A percentile compares a stretch with the other conserved stretches of the same genome.
Evolutionary conservation across 2,329 filamentous ascomycete genomes (phyloP).

Genomic region (Zasmidium citrigriseum): DNA sequence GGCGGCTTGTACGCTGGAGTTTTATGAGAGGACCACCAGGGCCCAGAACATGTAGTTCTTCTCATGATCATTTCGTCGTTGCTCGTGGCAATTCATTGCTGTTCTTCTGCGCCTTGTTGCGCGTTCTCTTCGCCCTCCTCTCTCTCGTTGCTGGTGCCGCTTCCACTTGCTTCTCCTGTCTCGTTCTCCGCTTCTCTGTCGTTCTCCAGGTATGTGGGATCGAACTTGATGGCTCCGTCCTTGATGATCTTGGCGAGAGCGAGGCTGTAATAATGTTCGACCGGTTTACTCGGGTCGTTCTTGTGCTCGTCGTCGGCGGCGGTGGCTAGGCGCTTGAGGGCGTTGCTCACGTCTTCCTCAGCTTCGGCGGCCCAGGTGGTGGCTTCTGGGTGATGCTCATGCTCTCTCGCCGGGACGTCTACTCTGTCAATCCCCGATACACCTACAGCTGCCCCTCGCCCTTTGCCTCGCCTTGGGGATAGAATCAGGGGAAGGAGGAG

Average conservation of each 20-base stretch:
- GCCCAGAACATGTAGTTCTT: constrained; percentile 30
- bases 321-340: constrained; percentile 33
- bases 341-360: constrained; percentile 30
- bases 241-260: constrained; percentile 29
- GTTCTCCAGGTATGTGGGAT: constrained; percentile 14
- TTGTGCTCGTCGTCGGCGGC: constrained; percentile 35
- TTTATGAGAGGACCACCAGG: constrained; percentile 69
- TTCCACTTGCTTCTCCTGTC: no score
- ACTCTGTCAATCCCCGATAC: constrained; percentile 6
- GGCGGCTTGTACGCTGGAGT: constrained; percentile 87
- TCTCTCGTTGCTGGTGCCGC: not conserved
- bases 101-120: no score
- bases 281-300: constrained; percentile 25
- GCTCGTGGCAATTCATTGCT: not conserved
- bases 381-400: constrained; percentile 25
- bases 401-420: not conserved
- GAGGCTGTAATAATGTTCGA: constrained; percentile 32
- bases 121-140: not conserved
- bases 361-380: constrained; percentile 34
- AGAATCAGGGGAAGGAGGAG: not conserved
- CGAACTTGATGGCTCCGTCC: constrained; percentile 28
- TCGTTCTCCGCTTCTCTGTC: no score
- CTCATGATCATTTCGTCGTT: no score
- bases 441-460: not conserved
- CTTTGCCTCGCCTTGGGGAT: not conserved